These are phyloP conservation scores for Pterula multifida DNA, from an alignment of 1,284 basidiomycete species.

Conservation along the genomic window DNA sequence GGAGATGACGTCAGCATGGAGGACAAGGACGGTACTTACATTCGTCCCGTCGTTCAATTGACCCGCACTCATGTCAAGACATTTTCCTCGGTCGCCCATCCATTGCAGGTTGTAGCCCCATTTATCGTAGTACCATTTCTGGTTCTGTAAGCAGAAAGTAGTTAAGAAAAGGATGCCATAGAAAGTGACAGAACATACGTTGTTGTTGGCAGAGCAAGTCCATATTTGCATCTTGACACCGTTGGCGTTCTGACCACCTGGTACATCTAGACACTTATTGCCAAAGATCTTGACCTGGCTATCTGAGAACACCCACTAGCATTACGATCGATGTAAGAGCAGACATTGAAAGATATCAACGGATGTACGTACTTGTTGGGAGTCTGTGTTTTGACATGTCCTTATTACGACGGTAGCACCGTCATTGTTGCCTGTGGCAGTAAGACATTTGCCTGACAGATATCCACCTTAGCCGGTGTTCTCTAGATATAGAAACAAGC, in stretches of 20 bases:
- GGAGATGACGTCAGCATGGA: too few species aligned
- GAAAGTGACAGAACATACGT: slow-evolving; percentile 11
- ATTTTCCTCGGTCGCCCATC: slow-evolving; percentile 35
- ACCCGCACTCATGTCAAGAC: slow-evolving; percentile 32
- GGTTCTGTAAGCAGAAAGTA: neutral
- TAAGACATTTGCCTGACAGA: slow-evolving; percentile 28
- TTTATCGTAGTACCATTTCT: slow-evolving; percentile 1
- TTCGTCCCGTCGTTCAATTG: slow-evolving; percentile 25
- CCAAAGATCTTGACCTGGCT: slow-evolving; percentile 30
- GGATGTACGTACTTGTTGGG: slow-evolving; percentile 23
- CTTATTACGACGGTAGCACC: slow-evolving; percentile 33
- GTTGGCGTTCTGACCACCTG: slow-evolving; percentile 23
- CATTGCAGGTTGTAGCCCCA: slow-evolving; percentile 27
- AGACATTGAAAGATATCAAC: too few species aligned
- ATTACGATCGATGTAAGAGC: too few species aligned
- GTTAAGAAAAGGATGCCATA: too few species aligned
- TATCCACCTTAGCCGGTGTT: neutral
- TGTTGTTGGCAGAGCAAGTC: slow-evolving; percentile 26
- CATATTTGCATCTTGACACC: slow-evolving; percentile 35
- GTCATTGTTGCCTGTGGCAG: slow-evolving; percentile 31
- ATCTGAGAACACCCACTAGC: slow-evolving; percentile 30
- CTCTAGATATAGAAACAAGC: neutral
- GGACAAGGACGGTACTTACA: slow-evolving; percentile 22
- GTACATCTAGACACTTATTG: slow-evolving; percentile 36
- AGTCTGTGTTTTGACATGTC: slow-evolving; percentile 26